A percentile compares a stretch with the other conserved stretches of the same genome.
Evolutionary conservation across 768 basidiomycete genomes (phyloP).

Genomic region (Pisolithus orientalis): DNA sequence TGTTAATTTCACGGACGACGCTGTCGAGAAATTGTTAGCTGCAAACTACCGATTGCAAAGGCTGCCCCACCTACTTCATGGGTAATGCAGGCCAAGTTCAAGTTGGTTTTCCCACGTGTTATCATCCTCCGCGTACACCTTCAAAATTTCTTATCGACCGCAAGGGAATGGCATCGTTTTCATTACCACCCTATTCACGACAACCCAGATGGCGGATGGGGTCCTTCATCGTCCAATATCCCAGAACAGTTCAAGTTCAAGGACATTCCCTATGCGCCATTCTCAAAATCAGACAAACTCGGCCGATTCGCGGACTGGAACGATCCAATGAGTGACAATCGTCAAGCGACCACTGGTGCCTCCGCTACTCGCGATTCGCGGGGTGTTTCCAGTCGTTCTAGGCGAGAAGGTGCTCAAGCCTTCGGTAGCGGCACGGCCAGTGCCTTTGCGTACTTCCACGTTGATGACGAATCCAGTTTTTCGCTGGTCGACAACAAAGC

Average conservation of each 20-base stretch:
- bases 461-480: conserved; percentile 96
- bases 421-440: conserved; percentile 88
- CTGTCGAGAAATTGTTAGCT: conserved; percentile 34
- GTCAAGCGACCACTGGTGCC: conserved; percentile 47
- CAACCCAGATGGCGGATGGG: conserved; percentile 93
- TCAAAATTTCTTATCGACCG: conserved; percentile 14
- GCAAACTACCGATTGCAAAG: background rate
- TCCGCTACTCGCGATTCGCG: conserved; percentile 44
- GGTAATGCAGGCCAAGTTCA: conserved; percentile 5
- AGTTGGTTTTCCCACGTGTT: conserved; percentile 7
- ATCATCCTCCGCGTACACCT: background rate
- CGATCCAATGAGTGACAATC: conserved; percentile 60
- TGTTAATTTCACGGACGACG: conserved; percentile 88
- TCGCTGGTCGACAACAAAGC: conserved; percentile 91
- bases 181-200: conserved; percentile 84
- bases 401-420: conserved; percentile 74
- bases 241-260: conserved; percentile 95
- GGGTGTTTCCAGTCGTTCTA: conserved; percentile 48
- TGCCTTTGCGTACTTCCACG: conserved; percentile 95
- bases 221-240: conserved; percentile 73
- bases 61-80: conserved; percentile 64
- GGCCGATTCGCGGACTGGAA: conserved; percentile 98
- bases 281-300: conserved; percentile 98
- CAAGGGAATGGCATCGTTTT: conserved; percentile 66
- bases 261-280: conserved; percentile 97